Conservation (phyloP, 139 green algal species). For the Chlamydomonas asymmetrica region DNA sequence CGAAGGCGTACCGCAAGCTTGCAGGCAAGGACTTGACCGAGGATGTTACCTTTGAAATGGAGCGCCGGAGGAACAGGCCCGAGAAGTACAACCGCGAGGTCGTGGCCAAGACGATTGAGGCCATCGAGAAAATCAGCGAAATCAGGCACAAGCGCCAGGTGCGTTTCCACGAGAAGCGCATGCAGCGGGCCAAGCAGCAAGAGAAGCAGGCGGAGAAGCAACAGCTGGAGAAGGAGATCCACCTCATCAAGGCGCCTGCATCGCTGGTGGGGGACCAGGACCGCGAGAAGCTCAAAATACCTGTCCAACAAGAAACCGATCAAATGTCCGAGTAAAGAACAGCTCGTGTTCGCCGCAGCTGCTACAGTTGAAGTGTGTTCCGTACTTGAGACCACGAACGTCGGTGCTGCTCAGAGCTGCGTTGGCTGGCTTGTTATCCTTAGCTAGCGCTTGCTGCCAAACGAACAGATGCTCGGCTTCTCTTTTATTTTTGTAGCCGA, state of each 20-base stretch:
- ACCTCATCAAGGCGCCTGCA: conserved; percentile 79
- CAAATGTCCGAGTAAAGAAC: too few relatives aligned
- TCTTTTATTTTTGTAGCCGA: too few relatives aligned
- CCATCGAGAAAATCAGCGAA: conserved; percentile 87
- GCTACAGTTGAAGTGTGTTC: too few relatives aligned
- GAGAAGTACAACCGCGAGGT: conserved; percentile 95
- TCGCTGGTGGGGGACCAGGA: conserved; percentile 22
- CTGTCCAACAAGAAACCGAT: conserved; percentile 27
- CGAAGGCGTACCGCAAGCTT: conserved; percentile 94
- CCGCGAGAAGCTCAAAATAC: conserved; percentile 61
- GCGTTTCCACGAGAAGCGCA: conserved; percentile 89
- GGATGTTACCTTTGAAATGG: conserved; percentile 97
- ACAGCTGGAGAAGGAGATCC: conserved; percentile 91
- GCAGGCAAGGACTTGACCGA: conserved; percentile 94
- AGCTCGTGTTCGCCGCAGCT: too few relatives aligned
- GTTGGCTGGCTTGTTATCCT: too few relatives aligned
- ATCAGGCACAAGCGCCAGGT: conserved; percentile 82
- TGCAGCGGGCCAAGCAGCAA: conserved; percentile 65
- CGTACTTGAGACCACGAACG: too few relatives aligned
- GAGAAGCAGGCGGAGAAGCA: conserved; percentile 58
- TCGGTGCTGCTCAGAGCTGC: too few relatives aligned
- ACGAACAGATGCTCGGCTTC: too few relatives aligned
- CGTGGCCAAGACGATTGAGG: conserved; percentile 89
- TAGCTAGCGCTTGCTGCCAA: too few relatives aligned
- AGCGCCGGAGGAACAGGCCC: conserved; percentile 90